Conservation (phyloP, 2,329 filamentous ascomycete genomes). For the Exserohilum turcica region DNA sequence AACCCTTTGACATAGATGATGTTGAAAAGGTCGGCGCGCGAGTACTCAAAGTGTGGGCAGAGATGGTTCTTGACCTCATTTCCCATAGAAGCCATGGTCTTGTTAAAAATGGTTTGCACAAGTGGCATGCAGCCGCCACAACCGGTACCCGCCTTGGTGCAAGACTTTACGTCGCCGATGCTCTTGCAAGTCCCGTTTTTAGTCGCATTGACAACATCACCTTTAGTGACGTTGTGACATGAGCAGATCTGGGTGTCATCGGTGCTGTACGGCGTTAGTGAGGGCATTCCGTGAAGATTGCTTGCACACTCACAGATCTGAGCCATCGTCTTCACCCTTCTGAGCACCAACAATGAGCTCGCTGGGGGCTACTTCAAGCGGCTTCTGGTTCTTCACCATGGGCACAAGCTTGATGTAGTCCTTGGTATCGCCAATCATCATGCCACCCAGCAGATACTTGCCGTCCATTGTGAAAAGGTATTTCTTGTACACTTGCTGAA, state of each 20-base stretch:
- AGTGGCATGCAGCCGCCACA: slow-evolving; percentile 91
- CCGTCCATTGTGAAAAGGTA: slow-evolving; percentile 89
- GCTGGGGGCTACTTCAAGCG: slow-evolving; percentile 75
- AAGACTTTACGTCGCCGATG: slow-evolving; percentile 81
- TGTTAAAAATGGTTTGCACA: slow-evolving; percentile 88
- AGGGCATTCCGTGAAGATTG: slow-evolving; percentile 15
- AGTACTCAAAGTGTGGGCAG: slow-evolving; percentile 83
- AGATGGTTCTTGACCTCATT: slow-evolving; percentile 86
- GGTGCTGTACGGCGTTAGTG: slow-evolving; percentile 48
- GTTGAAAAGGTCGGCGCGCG: slow-evolving; percentile 86
- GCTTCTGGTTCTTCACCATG: slow-evolving; percentile 83
- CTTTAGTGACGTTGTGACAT: slow-evolving; percentile 90
- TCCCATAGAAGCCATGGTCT: slow-evolving; percentile 82
- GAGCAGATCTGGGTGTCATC: slow-evolving; percentile 91
- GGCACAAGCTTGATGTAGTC: slow-evolving; percentile 90
- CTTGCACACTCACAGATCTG: slow-evolving; percentile 64
- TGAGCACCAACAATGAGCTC: slow-evolving; percentile 82
- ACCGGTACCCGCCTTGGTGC: slow-evolving; percentile 89
- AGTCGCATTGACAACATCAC: slow-evolving; percentile 72
- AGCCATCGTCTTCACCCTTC: slow-evolving; percentile 74
- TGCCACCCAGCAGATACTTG: slow-evolving; percentile 88
- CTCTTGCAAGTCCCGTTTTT: slow-evolving; percentile 82
- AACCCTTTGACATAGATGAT: slow-evolving; percentile 83
- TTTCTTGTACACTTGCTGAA: slow-evolving; percentile 89
- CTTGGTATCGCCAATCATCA: slow-evolving; percentile 94